Base-by-base conservation (phyloP, 2,329 filamentous ascomycete genomes). In the Zasmidium angulare region DNA sequence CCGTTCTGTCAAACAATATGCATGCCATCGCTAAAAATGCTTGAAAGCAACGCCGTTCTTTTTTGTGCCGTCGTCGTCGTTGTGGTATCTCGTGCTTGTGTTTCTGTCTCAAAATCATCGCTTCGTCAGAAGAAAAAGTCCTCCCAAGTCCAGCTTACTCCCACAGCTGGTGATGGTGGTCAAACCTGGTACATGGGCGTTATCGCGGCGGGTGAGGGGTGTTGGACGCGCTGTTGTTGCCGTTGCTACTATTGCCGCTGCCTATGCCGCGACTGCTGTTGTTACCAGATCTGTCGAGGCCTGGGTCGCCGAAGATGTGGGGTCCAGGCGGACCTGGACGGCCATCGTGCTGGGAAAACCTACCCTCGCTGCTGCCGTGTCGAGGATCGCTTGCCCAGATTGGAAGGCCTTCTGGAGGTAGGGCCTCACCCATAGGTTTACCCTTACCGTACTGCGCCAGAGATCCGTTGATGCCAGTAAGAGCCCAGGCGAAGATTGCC, bases 401-500 rank as follows among this genome's bases (percentile, higher is more conserved):
- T 0, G 85, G 84, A 14, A 88, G 76, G 1, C 84, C 86, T 47
- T 82, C 82, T 1, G 79, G 77, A 1, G 89, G 88, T 60, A 85
- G 79, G 26, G 86, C 81, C 61, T 89, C 85, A n/a, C 84, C 87
- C 20, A 74, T 77, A 0, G 89, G 86, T 24, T 77, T 79, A 2
- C 89, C 89, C 3, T 79, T 80, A 49, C 84, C 80, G 68, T 88
- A 89, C 2, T 84, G 80, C 17, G 86, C 85, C 55, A 93, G 76
- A 46, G 85, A 87, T 14, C 88, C 88, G 72, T 95, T 93, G 77
- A 93, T 93, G 21, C 90, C 90, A 22, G 87, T 85, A 11, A 93
- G 76, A 1, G 87, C 88, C 90, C 90, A 96, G 10, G 90, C 90
- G 71, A 96, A 95, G n/a, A 95, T 89, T 1, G 89, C 90, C 50